These are phyloP conservation scores for Xylaria hypoxylon DNA, from an alignment of 2,329 filamentous ascomycete species.

Conservation along the genomic window DNA sequence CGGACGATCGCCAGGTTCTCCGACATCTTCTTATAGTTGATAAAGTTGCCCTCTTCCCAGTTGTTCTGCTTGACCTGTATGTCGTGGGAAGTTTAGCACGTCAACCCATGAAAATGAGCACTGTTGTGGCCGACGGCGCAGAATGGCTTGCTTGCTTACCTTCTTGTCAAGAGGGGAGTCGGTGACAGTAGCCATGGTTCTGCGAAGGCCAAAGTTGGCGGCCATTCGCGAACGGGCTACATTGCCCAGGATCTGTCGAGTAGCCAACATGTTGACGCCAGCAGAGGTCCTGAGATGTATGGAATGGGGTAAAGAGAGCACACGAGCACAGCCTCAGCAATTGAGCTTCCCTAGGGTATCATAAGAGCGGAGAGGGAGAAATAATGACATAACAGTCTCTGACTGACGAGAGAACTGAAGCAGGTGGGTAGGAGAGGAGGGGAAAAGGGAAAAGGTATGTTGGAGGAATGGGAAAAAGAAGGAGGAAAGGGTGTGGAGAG, in stretches of 20 bases:
- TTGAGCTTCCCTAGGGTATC: conserved; percentile 47
- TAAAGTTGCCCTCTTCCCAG: conserved; percentile 95
- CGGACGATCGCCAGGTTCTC: conserved; percentile 96
- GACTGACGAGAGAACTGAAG: conserved; percentile 40
- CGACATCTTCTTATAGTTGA: conserved; percentile 99
- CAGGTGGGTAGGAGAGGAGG: conserved; percentile 18
- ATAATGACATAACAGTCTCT: conserved; percentile 49
- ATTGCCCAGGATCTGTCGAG: conserved; percentile 75
- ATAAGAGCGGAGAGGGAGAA: conserved; percentile 48
- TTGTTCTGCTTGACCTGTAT: conserved; percentile 89
- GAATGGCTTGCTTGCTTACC: conserved; percentile 73
- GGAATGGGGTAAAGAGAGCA: conserved; percentile 31
- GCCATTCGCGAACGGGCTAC: conserved; percentile 67
- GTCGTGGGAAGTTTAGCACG: conserved; percentile 47
- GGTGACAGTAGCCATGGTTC: conserved; percentile 83
- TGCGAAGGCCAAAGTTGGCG: conserved; percentile 71
- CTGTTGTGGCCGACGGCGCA: conserved; percentile 14
- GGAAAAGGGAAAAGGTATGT: conserved; percentile 29
- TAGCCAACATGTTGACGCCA: conserved; percentile 72
- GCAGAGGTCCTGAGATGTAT: conserved; percentile 47
- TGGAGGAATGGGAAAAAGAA: conserved; percentile 35
- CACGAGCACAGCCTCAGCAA: conserved; percentile 47
- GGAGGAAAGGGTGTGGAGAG: conserved; percentile 54
- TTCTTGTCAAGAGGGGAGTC: conserved; percentile 91
- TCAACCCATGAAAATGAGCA: not conserved